Percentiles rank a stretch among this genome's conserved stretches.
These are phyloP conservation scores for Aspergillus versicolor DNA, from an alignment of 2,329 filamentous ascomycete species.

Conservation along the genomic window DNA sequence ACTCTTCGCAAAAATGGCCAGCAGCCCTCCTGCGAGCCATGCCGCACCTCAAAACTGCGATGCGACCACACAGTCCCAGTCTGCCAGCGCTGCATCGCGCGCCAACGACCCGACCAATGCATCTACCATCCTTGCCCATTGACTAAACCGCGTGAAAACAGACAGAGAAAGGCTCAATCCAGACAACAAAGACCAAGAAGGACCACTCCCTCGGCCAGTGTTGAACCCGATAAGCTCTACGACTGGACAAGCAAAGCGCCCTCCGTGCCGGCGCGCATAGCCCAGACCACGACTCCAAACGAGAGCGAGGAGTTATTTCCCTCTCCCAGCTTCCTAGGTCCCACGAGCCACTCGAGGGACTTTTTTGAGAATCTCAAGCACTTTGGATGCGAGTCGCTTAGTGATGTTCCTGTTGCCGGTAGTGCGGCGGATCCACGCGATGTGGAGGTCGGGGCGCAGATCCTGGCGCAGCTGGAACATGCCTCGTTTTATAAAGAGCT, in stretches of 20 bases:
- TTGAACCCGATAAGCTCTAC: no score
- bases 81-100: constrained; percentile 18
- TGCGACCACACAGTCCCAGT: constrained; percentile 22
- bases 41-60: constrained; percentile 25
- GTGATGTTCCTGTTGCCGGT: no score
- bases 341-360: no score
- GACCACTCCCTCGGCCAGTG: neutral
- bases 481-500: constrained; percentile 15
- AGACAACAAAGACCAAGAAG: neutral
- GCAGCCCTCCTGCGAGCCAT: constrained; percentile 25
- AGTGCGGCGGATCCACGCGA: neutral
- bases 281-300: no score
- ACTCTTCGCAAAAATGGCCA: constrained; percentile 4
- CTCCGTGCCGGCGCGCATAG: no score
- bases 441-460: constrained; percentile 13
- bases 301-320: no score
- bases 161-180: neutral
- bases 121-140: constrained; percentile 18
- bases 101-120: constrained; percentile 10
- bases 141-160: constrained; percentile 11
- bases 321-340: no score
- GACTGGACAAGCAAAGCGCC: no score
- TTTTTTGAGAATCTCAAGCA: no score
- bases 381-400: neutral
- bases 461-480: constrained; percentile 14